phyloP scores from a whole-genome alignment of 108 stramenopile species.

The Fragilaria crotonensis region DNA sequence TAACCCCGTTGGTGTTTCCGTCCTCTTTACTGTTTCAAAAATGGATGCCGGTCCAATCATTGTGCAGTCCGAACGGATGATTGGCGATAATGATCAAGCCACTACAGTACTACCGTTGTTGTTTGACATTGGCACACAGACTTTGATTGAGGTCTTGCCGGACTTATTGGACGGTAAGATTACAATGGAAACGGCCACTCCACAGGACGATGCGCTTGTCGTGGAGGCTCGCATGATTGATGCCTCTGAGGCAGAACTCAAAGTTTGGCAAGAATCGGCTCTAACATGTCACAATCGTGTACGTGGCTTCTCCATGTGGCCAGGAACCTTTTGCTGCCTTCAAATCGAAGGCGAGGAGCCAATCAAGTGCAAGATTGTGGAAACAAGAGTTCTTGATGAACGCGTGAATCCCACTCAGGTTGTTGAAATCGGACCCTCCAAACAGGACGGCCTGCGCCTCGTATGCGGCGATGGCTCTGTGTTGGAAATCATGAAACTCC shows the following conservation, averaged over 20 bases:
- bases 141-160: conserved; percentile 73
- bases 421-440: conserved; percentile 59
- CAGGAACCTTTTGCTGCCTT: conserved; percentile 78
- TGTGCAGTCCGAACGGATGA: conserved; percentile 45
- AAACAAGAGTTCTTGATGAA: conserved; percentile 59
- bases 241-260: conserved; percentile 60
- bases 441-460: conserved; percentile 74
- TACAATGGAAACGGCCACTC: conserved; percentile 68
- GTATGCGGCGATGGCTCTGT: conserved; percentile 87
- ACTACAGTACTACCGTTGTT: conserved; percentile 75
- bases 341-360: conserved; percentile 59
- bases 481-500: conserved; percentile 79
- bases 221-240: conserved; percentile 82
- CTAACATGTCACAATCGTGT: conserved; percentile 75
- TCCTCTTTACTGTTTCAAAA: conserved; percentile 90
- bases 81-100: conserved; percentile 80
- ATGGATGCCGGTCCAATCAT: conserved; percentile 98
- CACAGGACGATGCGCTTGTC: conserved; percentile 78
- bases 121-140: conserved; percentile 84
- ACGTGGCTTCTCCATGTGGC: conserved; percentile 93
- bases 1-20: conserved; percentile 81
- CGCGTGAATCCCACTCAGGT: conserved; percentile 29
- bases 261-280: conserved; percentile 66
- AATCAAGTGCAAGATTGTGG: conserved; percentile 55
- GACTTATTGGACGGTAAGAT: conserved; percentile 58